Base-by-base conservation (phyloP, 2,329 filamentous ascomycete species). In the Spiromastix sp. region DNA sequence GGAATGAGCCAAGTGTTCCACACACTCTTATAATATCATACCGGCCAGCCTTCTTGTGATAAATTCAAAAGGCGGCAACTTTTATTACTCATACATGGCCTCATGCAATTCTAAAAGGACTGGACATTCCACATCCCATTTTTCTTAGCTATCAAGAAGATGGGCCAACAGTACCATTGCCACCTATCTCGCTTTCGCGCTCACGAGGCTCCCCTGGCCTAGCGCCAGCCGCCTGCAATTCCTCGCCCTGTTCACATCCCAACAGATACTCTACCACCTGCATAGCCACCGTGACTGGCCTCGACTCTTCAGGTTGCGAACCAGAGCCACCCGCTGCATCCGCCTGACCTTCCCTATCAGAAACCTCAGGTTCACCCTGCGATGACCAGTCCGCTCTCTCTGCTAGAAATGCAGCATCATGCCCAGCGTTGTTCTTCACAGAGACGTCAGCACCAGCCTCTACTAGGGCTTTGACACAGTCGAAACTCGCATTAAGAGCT, bases 401-500 rank as follows among this genome's bases (percentile, higher is more conserved):
- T 11, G 82, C 81, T 46, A 85, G 66, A 48, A 85, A 84, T 2
- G 86, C 66, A 2, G 81, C 77, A 48, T 87, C 81, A 49, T 93
- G 84, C 18, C 93, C 86, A 31, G 82, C 82, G 52, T 79, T 75
- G 55, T 96, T 96, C 51, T 79, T 79, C 20, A 85, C 64, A 8
- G 77, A 77, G 4, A 86, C 78, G 39, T 85, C 80, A 1, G 86
- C 86, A 2, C 85, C 86, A 2, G 76, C 68, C 29, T 78, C 76
- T 2, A 94, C 68, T 9, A 98, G 70, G 1, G 77, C 62, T 64
- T 87, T 83, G 5, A 94, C 85, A 3, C 78, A 74, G 4, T 79
- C 74, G 3, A 96, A 65, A 51, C 95, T 87, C 2, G 87, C 87
- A 36, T 93, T 91, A 37, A 95, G 66, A 0, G 85, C 83, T 0